These are phyloP conservation scores for Chrysochromulina parva DNA, from an alignment of 78 protist genomes.

Conservation along the genomic window DNA sequence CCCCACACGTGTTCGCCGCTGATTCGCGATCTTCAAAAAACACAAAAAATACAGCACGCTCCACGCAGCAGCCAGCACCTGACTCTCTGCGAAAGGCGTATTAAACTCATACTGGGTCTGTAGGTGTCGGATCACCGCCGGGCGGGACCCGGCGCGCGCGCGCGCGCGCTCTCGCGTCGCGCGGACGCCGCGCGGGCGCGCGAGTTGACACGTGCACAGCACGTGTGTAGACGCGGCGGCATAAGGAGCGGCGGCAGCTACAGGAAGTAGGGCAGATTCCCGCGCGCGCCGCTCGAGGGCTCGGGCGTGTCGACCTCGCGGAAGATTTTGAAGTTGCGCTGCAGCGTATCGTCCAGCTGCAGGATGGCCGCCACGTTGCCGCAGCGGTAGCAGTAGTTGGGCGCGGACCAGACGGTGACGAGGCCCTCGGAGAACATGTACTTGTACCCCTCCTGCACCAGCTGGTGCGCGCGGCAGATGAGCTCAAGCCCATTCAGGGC, in stretches of 20 bases:
- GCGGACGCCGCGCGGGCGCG: too few relatives aligned
- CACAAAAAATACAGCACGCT: too few relatives aligned
- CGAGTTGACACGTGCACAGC: too few relatives aligned
- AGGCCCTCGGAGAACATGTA: slow-evolving; percentile 84
- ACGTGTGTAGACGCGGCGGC: too few relatives aligned
- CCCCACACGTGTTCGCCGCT: too few relatives aligned
- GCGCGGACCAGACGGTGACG: slow-evolving; percentile 99
- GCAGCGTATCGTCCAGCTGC: slow-evolving; percentile 69
- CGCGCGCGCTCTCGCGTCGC: too few relatives aligned
- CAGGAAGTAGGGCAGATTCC: background rate
- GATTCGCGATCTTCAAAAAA: too few relatives aligned
- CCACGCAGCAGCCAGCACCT: too few relatives aligned
- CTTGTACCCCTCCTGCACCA: slow-evolving; percentile 97
- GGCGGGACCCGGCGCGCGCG: too few relatives aligned
- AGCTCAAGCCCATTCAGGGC: slow-evolving; percentile 86
- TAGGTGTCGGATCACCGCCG: too few relatives aligned
- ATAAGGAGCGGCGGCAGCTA: background rate
- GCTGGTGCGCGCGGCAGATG: slow-evolving; percentile 95
- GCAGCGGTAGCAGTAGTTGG: slow-evolving; percentile 96
- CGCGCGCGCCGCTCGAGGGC: background rate
- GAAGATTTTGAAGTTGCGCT: slow-evolving; percentile 63
- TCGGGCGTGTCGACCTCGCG: background rate
- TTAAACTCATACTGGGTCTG: too few relatives aligned
- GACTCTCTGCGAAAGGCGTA: too few relatives aligned
- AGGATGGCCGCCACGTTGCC: slow-evolving; percentile 92